Base-by-base conservation (phyloP, 176 grass and related monocot genomes). In the Zoysia japonica region DNA sequence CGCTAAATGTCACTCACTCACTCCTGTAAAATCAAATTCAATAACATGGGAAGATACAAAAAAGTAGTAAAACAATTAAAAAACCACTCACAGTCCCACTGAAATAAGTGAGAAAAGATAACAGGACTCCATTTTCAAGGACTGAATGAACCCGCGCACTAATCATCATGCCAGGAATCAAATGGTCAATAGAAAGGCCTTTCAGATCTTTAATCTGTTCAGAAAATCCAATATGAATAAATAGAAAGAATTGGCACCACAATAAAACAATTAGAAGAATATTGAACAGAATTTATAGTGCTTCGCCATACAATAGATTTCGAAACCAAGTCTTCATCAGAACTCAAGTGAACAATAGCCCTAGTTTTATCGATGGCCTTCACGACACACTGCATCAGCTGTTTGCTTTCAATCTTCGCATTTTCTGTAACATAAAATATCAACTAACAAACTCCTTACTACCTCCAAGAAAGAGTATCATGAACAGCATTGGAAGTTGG, bases 81-180 rank as follows among this genome's bases (percentile, higher is more conserved):
- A 74, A 83, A 82, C 43, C 57, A 60, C 72, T 85, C 87, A 98
- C 95, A 13, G 95, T 98, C 92, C 92, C 95, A 42, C 89, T 94
- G 81, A 98, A 98, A 88, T 94, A 98, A 67, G 88, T 94, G 83
- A 98, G 83, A 85, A 97, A 98, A 59, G 95, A 98, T 66, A 97
- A 40, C 91, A 98, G 92, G 47, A 98, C 57, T 50, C 95, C 92
- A 85, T 94, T 98, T 77, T 94, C 95, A 83, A 98, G 87, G 54
- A 87, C 67, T 68, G 95, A 92, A 85, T 83, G 81, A 71, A 94
- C 85, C 60, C 89, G 89, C 48, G 95, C 95, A 94, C 87, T 94
- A 75, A 98, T 72, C 91, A 94, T 88, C 92, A 98, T 98, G 51
- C 95, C 95, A 83, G 95, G 95, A 85, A 94, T 87, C 85, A 98